phyloP scores from a whole-genome alignment of 345 rosid species.

The Cardiospermum halicacabum region DNA sequence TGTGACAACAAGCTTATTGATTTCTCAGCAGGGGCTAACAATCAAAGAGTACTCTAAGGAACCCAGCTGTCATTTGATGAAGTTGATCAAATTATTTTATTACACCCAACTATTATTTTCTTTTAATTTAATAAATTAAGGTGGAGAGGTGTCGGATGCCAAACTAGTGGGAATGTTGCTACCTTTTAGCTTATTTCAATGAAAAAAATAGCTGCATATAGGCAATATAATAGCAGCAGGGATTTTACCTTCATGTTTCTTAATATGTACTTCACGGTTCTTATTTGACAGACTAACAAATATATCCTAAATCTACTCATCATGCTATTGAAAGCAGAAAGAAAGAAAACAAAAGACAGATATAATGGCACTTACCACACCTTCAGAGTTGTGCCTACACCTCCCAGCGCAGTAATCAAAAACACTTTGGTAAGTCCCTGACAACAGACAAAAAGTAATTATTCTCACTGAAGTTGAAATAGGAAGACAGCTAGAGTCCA shows the following conservation, averaged over 20 bases:
- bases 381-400: constrained; percentile 91
- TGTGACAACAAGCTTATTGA: neutral
- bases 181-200: no score
- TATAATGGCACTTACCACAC: constrained; percentile 61
- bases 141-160: no score
- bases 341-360: constrained; percentile 4
- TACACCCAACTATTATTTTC: neutral
- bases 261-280: neutral
- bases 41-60: neutral
- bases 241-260: neutral
- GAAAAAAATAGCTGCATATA: neutral
- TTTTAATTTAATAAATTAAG: no score
- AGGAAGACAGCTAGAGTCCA: neutral
- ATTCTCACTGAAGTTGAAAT: neutral
- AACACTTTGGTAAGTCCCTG: constrained; percentile 69
- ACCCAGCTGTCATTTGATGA: neutral
- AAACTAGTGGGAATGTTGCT: no score
- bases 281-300: neutral
- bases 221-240: neutral
- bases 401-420: constrained; percentile 94
- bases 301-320: neutral
- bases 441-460: constrained; percentile 1
- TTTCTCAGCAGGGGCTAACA: neutral
- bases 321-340: neutral
- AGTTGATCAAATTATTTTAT: neutral